phyloP scores from a whole-genome alignment of 805 yeast species.

The Maudiozyma bulderi region DNA sequence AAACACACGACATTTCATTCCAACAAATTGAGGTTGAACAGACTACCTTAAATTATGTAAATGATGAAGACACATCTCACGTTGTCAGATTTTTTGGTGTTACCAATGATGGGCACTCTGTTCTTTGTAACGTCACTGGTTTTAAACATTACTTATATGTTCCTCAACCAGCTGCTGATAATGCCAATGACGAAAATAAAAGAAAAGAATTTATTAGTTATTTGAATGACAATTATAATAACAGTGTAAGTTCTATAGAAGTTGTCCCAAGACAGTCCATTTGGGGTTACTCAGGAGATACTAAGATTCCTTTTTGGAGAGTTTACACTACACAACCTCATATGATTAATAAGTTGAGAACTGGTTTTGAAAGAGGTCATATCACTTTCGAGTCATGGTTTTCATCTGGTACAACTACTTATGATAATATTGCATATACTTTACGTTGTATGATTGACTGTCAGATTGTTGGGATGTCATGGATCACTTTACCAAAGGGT shows the following conservation, averaged over 20 bases:
- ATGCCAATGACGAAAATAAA: slow-evolving; percentile 23
- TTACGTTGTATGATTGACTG: slow-evolving; percentile 88
- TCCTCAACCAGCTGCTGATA: slow-evolving; percentile 68
- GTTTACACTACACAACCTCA: slow-evolving; percentile 57
- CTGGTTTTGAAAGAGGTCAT: slow-evolving; percentile 78
- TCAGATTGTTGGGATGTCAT: slow-evolving; percentile 89
- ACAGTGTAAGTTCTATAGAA: slow-evolving; percentile 57
- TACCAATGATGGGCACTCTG: slow-evolving; percentile 77
- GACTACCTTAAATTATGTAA: slow-evolving; percentile 37
- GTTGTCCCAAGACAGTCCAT: slow-evolving; percentile 69
- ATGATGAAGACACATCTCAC: slow-evolving; percentile 33
- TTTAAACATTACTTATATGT: slow-evolving; percentile 85
- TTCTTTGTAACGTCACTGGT: slow-evolving; percentile 81
- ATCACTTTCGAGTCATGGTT: slow-evolving; percentile 56
- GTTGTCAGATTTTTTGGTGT: slow-evolving; percentile 87
- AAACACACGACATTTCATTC: slow-evolving; percentile 48
- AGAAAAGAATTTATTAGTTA: slow-evolving; percentile 38
- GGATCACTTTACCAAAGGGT: slow-evolving; percentile 81
- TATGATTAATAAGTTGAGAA: slow-evolving; percentile 57
- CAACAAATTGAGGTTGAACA: slow-evolving; percentile 97
- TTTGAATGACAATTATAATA: slow-evolving; percentile 38
- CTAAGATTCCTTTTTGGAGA: slow-evolving; percentile 70
- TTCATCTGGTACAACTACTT: slow-evolving; percentile 55
- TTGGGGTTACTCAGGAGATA: slow-evolving; percentile 86
- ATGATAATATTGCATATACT: slow-evolving; percentile 82